phyloP scores from a whole-genome alignment of 345 rosid species.

The Syzygium aqueum region DNA sequence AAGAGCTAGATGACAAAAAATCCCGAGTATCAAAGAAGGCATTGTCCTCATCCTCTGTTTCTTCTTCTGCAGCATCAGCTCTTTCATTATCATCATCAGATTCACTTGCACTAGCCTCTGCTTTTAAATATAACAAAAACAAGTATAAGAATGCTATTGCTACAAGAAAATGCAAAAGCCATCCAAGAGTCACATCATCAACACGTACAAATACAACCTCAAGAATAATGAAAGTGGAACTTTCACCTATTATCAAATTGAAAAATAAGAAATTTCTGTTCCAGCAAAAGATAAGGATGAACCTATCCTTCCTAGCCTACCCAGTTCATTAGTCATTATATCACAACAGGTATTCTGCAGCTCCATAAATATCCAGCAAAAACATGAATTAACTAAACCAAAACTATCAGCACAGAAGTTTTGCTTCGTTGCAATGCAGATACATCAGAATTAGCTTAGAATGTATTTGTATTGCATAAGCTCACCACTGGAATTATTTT shows the following conservation, averaged over 20 bases:
- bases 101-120: slow-evolving; percentile 74
- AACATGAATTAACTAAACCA: not conserved
- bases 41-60: slow-evolving; percentile 84
- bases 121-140: not conserved
- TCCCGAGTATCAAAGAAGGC: slow-evolving; percentile 94
- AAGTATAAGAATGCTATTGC: not conserved
- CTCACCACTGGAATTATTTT: slow-evolving; percentile 87
- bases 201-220: not conserved
- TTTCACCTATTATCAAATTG: not conserved
- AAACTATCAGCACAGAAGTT: not conserved
- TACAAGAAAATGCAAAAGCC: not conserved
- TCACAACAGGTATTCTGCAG: not conserved
- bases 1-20: slow-evolving; percentile 85
- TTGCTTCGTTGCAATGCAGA: not conserved
- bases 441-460: not conserved
- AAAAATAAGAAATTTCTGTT: not conserved
- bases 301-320: not conserved
- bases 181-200: not conserved
- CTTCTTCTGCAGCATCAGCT: slow-evolving; percentile 81
- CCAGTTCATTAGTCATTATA: not conserved
- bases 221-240: not conserved
- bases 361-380: not conserved
- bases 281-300: not conserved
- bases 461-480: not conserved
- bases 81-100: slow-evolving; percentile 87